phyloP scores from a whole-genome alignment of 257 asterid species.

The Galeopsis tetrahit region DNA sequence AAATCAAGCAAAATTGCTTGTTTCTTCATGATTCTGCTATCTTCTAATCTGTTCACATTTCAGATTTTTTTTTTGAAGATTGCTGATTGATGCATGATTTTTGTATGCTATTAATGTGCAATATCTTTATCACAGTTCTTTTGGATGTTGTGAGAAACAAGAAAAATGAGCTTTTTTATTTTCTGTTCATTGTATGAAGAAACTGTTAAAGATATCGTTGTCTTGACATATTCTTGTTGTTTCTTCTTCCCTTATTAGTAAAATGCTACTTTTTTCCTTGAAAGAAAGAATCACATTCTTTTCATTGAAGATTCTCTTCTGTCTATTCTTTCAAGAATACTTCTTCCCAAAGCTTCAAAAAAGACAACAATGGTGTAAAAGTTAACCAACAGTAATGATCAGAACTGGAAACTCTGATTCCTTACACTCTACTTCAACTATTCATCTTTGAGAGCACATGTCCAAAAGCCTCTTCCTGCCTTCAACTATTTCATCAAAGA shows the following conservation, averaged over 20 bases:
- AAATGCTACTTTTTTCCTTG: conserved; percentile 32
- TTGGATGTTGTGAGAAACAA: conserved; percentile 17
- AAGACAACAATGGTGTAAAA: background rate
- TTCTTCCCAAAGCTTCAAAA: conserved; percentile 37
- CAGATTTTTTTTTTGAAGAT: background rate
- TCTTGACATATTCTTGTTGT: conserved; percentile 55
- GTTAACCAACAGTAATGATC: background rate
- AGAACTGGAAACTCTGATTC: conserved; percentile 35
- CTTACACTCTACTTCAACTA: conserved; percentile 39
- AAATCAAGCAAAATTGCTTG: conserved; percentile 9
- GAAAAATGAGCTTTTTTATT: conserved; percentile 8
- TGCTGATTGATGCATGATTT: background rate
- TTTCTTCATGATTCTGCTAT: background rate
- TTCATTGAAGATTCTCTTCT: conserved; percentile 32
- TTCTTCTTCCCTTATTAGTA: conserved; percentile 47
- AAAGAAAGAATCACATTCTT: conserved; percentile 67
- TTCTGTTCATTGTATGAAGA: conserved; percentile 38
- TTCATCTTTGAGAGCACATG: conserved; percentile 72
- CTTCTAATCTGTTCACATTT: background rate
- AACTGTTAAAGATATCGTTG: conserved; percentile 47
- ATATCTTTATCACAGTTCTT: conserved; percentile 4
- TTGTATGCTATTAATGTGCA: background rate
- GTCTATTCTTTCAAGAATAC: conserved; percentile 27
- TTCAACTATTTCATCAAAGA: conserved; percentile 89
- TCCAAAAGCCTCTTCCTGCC: conserved; percentile 80